Evolutionary conservation across 148 eudicot species (phyloP).

Genomic region (Beta vulgaris): DNA sequence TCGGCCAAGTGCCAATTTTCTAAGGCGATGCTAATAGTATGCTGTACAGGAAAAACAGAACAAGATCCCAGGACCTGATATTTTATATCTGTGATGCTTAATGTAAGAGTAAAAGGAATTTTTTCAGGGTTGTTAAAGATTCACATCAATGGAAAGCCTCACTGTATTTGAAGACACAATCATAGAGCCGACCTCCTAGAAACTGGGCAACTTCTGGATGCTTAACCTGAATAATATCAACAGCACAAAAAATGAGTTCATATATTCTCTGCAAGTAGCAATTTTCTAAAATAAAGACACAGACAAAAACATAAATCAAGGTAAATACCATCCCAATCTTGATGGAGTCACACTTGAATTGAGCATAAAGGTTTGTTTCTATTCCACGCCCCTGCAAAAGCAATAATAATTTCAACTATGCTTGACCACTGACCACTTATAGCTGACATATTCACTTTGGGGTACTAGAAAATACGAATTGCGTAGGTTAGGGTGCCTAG

Average conservation of each 20-base stretch:
- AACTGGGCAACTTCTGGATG: constrained; percentile 97
- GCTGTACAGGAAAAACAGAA: constrained; percentile 11
- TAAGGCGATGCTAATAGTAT: neutral
- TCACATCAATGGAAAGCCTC: constrained; percentile 40
- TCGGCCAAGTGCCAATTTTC: neutral
- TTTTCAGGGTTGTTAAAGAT: neutral
- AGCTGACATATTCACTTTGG: neutral
- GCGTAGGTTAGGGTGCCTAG: neutral
- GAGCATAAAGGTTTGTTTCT: constrained; percentile 97
- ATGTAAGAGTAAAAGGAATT: constrained; percentile 1
- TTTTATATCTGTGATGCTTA: neutral
- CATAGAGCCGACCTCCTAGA: constrained; percentile 94
- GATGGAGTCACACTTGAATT: constrained; percentile 89
- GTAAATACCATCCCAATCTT: constrained; percentile 89
- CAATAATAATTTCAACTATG: neutral
- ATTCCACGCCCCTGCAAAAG: constrained; percentile 88
- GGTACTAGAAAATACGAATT: neutral
- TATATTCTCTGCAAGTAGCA: neutral
- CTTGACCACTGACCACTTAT: neutral
- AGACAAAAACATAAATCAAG: neutral
- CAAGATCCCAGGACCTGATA: constrained; percentile 3
- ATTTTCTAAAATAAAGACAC: neutral
- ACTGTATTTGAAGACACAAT: constrained; percentile 92
- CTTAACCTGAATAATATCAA: constrained; percentile 58
- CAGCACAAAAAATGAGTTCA: neutral